These are phyloP conservation scores for Globisporangium emineosum DNA, from an alignment of 352 stramenopile species.

Conservation along the genomic window DNA sequence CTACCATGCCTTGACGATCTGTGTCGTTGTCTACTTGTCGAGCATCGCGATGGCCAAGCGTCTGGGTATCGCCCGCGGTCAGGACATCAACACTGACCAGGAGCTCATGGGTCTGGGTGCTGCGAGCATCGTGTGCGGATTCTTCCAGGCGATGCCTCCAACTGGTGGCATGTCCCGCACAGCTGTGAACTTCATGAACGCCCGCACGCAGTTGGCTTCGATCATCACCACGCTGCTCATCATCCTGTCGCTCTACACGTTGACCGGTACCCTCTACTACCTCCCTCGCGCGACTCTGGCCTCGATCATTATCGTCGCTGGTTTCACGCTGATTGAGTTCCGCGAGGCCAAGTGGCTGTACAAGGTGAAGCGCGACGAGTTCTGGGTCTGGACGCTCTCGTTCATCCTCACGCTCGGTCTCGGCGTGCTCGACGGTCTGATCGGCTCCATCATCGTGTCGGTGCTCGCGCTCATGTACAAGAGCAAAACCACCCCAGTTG, in stretches of 20 bases:
- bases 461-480: conserved; percentile 59
- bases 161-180: conserved; percentile 82
- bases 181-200: conserved; percentile 88
- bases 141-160: conserved; percentile 83
- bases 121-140: conserved; percentile 74
- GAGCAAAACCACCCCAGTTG: conserved; percentile 35
- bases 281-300: conserved; percentile 75
- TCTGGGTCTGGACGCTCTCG: conserved; percentile 44
- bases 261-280: conserved; percentile 84
- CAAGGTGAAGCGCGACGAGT: conserved; percentile 49
- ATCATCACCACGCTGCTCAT: conserved; percentile 84
- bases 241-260: conserved; percentile 74
- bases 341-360: conserved; percentile 83
- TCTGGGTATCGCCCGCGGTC: conserved; percentile 63
- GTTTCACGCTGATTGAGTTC: conserved; percentile 87
- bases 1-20: conserved; percentile 57
- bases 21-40: conserved; percentile 85
- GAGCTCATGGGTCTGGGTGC: conserved; percentile 88
- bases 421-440: conserved; percentile 45
- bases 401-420: conserved; percentile 51
- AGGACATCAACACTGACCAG: conserved; percentile 64
- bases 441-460: conserved; percentile 51
- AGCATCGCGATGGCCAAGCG: conserved; percentile 87
- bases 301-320: conserved; percentile 88
- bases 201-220: conserved; percentile 74